These are phyloP conservation scores for Hirsutella rhossiliensis DNA, from an alignment of 2,329 filamentous ascomycete genomes.

Conservation along the genomic window DNA sequence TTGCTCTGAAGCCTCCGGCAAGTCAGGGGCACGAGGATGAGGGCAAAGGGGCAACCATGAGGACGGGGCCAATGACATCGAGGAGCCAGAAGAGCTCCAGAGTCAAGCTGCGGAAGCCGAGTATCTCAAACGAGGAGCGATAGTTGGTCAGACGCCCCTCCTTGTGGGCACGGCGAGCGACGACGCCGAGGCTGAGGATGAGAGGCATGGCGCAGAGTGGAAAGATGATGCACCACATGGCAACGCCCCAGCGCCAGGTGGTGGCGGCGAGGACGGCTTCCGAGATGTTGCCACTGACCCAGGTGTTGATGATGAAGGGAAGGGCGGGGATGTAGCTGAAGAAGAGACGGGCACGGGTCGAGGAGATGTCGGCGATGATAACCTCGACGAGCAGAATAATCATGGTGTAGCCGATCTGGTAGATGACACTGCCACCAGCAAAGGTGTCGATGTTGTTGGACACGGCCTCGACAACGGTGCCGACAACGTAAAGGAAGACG, in stretches of 20 bases:
- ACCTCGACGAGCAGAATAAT: slow-evolving; percentile 47
- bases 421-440: slow-evolving; percentile 40
- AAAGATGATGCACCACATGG: slow-evolving; percentile 53
- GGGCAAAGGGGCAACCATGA: slow-evolving; percentile 32
- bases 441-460: slow-evolving; percentile 36
- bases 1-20: slow-evolving; percentile 34
- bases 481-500: slow-evolving; percentile 41
- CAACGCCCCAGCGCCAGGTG: slow-evolving; percentile 50
- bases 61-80: slow-evolving; percentile 34
- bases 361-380: slow-evolving; percentile 48
- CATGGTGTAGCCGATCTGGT: slow-evolving; percentile 46
- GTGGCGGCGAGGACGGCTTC: slow-evolving; percentile 34
- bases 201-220: slow-evolving; percentile 43
- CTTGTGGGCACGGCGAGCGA: slow-evolving; percentile 10
- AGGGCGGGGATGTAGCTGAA: slow-evolving; percentile 49
- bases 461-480: slow-evolving; percentile 40
- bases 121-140: slow-evolving; percentile 4
- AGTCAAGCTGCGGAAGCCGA: slow-evolving; percentile 2
- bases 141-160: slow-evolving; percentile 21
- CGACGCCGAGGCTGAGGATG: slow-evolving; percentile 26
- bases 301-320: slow-evolving; percentile 50
- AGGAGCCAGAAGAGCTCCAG: slow-evolving; percentile 16
- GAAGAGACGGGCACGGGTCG: slow-evolving; percentile 44
- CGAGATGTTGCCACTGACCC: slow-evolving; percentile 48
- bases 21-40: slow-evolving; percentile 42